These are phyloP conservation scores for Pichia sp. DNA, from an alignment of 1,139 yeast species.

Conservation along the genomic window DNA sequence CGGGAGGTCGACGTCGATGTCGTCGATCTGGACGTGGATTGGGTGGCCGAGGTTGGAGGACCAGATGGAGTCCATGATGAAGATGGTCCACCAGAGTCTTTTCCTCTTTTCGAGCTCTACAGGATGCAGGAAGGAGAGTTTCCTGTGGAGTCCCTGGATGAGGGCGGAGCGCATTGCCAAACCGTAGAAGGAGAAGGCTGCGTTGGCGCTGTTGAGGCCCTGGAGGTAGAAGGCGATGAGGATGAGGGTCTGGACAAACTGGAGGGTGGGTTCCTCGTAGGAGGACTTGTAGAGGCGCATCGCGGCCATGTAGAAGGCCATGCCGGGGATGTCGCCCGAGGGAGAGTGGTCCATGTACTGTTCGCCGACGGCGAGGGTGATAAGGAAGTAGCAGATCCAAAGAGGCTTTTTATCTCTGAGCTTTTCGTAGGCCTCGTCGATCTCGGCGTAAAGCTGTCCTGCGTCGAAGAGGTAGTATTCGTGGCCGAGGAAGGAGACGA, in stretches of 20 bases:
- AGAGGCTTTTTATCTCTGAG: conserved; percentile 26
- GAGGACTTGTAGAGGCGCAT: conserved; percentile 38
- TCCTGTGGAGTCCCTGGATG: conserved; percentile 43
- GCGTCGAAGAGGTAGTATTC: conserved; percentile 40
- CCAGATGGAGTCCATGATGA: conserved; percentile 47
- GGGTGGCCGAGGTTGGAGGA: conserved; percentile 43
- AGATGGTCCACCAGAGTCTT: conserved; percentile 50
- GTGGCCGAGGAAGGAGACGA: conserved; percentile 35
- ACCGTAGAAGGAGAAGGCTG: conserved; percentile 45
- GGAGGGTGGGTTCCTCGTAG: conserved; percentile 38
- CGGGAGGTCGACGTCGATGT: conserved; percentile 48
- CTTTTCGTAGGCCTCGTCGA: conserved; percentile 32
- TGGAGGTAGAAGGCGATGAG: conserved; percentile 44
- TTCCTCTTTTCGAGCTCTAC: conserved; percentile 38
- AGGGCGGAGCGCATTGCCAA: conserved; percentile 44
- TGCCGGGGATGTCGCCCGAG: conserved; percentile 26
- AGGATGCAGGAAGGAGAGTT: conserved; percentile 23
- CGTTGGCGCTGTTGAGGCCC: conserved; percentile 43
- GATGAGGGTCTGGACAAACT: conserved; percentile 41
- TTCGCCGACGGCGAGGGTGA: conserved; percentile 30
- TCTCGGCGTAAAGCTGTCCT: conserved; percentile 21
- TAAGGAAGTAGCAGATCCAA: conserved; percentile 29
- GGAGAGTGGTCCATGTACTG: conserved; percentile 32
- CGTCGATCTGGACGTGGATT: conserved; percentile 44
- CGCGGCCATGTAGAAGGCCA: conserved; percentile 36